Base-by-base conservation (phyloP, 345 rosid species). In the Arabis hirsuta region DNA sequence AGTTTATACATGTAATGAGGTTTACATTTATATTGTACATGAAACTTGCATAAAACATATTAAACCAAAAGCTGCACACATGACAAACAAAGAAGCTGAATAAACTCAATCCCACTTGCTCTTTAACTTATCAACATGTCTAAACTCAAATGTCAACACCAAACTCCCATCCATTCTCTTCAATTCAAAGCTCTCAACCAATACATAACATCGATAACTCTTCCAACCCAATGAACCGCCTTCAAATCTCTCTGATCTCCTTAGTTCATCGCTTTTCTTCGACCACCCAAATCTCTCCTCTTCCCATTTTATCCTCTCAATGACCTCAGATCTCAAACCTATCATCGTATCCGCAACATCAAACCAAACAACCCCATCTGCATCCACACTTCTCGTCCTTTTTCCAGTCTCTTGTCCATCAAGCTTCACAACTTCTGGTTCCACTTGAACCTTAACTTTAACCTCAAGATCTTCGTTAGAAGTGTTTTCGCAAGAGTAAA, bases 131-230 rank as follows among this genome's bases (percentile, higher is more conserved):
- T 80, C 72, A 39, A 71, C 31, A 60, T 86, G 95, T 67, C 64
- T 81, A 69, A 87, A 89, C 50, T 84, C 85, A 72, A 66, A 81
- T 9, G 72, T 69, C 34, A 87, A 58, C 39, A 81, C 83, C 43
- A 79, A 65, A 46, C 79, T 82, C 64, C 76, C 87, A 80, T 85
- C 84, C 87, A 85, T 78, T 71, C 96, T 87, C 65, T 66, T 85
- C 76, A 87, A 45, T 14, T 80, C 79, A 82, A 82, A 85, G 5
- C 84, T 82, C 86, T 89, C 91, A 7, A 84, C 95, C 82, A 88
- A 78, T 24, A 59, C 76, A 79, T 79, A 86, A 32, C 89, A 86
- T 13, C 74, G 65, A 44, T 79, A 81, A 27, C 73, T 84, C 71
- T 79, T 84, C 95, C 90, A 68, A 7, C 2, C 24, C 26, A 38